phyloP scores from a whole-genome alignment of 495 filamentous ascomycete species.

The Lasiosphaeria miniovina region DNA sequence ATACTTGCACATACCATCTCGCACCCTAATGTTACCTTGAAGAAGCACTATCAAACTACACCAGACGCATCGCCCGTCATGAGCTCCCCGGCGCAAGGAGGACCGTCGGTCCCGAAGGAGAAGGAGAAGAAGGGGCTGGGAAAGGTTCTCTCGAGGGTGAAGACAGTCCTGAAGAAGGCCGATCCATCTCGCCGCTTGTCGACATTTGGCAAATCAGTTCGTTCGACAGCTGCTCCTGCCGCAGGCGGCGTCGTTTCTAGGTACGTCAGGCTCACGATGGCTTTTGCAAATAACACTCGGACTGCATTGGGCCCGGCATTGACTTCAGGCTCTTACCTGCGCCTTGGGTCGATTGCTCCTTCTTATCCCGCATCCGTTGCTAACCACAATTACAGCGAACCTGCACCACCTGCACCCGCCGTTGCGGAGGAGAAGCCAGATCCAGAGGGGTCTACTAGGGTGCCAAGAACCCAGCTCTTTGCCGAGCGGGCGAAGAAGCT shows the following conservation, averaged over 20 bases:
- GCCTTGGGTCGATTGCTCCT: too few relatives aligned
- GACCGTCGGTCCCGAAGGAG: constrained; percentile 34
- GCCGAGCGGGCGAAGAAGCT: constrained; percentile 68
- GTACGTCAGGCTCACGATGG: constrained; percentile 21
- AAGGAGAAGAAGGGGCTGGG: constrained; percentile 62
- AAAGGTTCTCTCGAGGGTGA: constrained; percentile 62
- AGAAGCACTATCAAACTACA: constrained; percentile 2
- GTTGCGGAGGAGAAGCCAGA: constrained; percentile 14
- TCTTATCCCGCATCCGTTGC: not conserved
- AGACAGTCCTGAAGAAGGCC: constrained; percentile 57
- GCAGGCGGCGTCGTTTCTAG: constrained; percentile 22
- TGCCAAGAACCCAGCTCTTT: constrained; percentile 50
- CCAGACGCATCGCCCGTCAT: constrained; percentile 27
- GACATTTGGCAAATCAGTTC: constrained; percentile 10
- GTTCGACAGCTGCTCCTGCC: constrained; percentile 23
- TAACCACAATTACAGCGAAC: constrained; percentile 30
- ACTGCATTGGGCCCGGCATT: too few relatives aligned
- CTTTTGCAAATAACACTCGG: not conserved
- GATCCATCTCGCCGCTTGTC: constrained; percentile 37
- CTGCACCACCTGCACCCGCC: constrained; percentile 23
- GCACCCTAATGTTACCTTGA: constrained; percentile 3
- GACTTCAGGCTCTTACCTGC: too few relatives aligned
- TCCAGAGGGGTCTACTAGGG: constrained; percentile 29
- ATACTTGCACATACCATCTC: not conserved
- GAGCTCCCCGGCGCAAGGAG: constrained; percentile 43